Conservation (phyloP, 805 yeast genomes). For the Saccharomycopsis capsularis region DNA sequence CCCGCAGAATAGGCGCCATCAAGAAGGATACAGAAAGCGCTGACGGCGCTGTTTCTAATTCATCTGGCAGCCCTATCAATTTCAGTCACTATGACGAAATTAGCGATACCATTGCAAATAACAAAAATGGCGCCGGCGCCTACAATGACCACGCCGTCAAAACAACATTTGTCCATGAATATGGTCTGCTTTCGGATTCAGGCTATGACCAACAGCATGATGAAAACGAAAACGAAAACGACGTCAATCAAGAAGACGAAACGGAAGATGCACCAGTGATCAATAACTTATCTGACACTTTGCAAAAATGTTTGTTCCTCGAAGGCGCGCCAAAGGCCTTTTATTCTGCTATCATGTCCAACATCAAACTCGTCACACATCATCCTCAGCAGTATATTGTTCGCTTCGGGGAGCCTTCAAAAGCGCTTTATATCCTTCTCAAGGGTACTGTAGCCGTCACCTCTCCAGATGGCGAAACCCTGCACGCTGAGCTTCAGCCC, state of each 20-base stretch:
- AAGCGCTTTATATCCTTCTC: conserved; percentile 73
- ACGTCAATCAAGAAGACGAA: neutral
- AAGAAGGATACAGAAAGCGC: too few relatives aligned
- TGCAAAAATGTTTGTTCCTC: conserved; percentile 58
- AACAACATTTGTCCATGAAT: too few relatives aligned
- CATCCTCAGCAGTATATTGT: conserved; percentile 64
- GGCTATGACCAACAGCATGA: neutral
- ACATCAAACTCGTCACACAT: conserved; percentile 50
- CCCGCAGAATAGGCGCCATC: too few relatives aligned
- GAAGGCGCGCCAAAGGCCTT: conserved; percentile 60
- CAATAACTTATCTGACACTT: conserved; percentile 28
- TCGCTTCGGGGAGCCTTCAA: conserved; percentile 64
- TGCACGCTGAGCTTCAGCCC: conserved; percentile 48
- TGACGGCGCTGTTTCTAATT: too few relatives aligned
- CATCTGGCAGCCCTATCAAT: too few relatives aligned
- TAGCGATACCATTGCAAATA: too few relatives aligned
- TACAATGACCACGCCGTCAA: too few relatives aligned
- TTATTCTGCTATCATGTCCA: conserved; percentile 50
- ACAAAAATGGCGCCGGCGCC: too few relatives aligned
- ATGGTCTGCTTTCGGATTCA: too few relatives aligned
- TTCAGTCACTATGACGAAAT: too few relatives aligned
- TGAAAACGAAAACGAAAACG: neutral
- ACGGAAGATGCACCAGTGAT: conserved; percentile 1
- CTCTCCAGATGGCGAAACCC: conserved; percentile 69
- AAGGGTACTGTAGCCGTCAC: conserved; percentile 74